Evolutionary conservation across 495 filamentous ascomycete species (phyloP), one percentile per base, ranked within the genome.

Genomic region (Xylaria longipes): DNA sequence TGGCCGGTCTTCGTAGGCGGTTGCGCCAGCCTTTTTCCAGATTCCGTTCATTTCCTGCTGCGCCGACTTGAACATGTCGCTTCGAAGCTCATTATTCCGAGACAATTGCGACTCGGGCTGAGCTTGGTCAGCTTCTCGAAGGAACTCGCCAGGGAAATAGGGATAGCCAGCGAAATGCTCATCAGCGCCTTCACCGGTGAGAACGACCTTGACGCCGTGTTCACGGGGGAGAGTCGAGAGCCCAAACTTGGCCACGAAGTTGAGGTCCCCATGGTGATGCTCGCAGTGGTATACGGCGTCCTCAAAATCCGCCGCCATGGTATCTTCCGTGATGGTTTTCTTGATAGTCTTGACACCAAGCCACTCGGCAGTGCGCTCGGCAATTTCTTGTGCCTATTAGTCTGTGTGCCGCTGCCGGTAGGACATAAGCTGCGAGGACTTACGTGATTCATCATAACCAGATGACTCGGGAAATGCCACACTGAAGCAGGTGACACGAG

Each of bases 251-350:
- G 81, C 86, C 35, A 87, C 77, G 43, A 73, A 82, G 71, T 87
- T 87, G 25, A 87, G 81, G 72, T 88, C 83, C 3, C 74, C 67
- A 41, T 79, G 77, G 57, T 80, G 81, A 39, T 83, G 77, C 74
- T 89, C 87, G 72, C 79, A 79, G 70, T 84, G 79, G 77, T 80
- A 89, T 0, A 81, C 80, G 5, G 85, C 77, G 65, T 89, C 85
- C 64, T 83, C 85, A 63, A 88, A 84, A 35, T 78, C 68, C 2
- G 75, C 72, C 0, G 84, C 86, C 35, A 89, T 73, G 5, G 75
- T 74, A 0, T 77, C 76, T 73, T 89, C 87, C 61, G 79, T 78
- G 75, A 89, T 81, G 41, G 76, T 71, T 56, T 82, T 80, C 35
- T 81, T 82, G 75, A 81, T 70, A 46, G 80, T 82, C 52, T 86